phyloP scores from a whole-genome alignment of 2,329 filamentous ascomycete genomes.

The Sporothrix brunneoviolacea region DNA sequence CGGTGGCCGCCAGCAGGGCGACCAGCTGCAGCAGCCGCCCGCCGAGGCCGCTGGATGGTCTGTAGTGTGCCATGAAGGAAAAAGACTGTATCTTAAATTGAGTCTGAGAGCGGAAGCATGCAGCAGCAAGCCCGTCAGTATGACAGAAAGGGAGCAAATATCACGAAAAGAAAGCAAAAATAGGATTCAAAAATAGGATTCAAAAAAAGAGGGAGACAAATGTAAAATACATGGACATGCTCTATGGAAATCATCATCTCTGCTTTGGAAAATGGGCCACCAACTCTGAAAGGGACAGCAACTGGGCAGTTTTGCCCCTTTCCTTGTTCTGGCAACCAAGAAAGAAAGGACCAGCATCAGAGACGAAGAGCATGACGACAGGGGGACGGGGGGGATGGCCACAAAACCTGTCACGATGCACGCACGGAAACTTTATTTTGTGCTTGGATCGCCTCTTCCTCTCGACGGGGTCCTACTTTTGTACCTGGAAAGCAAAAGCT shows the following conservation, averaged over 20 bases:
- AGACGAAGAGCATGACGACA: conserved; percentile 1
- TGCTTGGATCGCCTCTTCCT: no score
- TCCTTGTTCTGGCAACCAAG: conserved; percentile 5
- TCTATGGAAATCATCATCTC: no score
- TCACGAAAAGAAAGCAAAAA: no score
- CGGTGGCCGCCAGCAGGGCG: conserved; percentile 20
- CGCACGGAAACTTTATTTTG: conserved; percentile 1
- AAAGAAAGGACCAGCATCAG: neutral
- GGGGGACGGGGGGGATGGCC: neutral
- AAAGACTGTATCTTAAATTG: no score
- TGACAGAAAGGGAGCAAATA: no score
- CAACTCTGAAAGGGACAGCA: neutral
- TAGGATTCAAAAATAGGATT: no score
- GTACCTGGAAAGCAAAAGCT: neutral
- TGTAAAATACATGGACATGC: no score
- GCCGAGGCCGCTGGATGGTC: neutral
- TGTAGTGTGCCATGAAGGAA: neutral
- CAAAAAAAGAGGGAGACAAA: no score
- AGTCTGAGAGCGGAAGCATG: no score
- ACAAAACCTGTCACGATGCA: conserved; percentile 2
- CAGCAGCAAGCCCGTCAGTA: no score
- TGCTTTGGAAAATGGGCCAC: neutral
- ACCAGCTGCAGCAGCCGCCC: no score
- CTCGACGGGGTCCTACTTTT: no score
- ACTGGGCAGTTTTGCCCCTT: neutral